Evolutionary conservation across 1,284 basidiomycete species (phyloP), one percentile per base, ranked within the genome.

Genomic region (Ceratobasidium papillatum): DNA sequence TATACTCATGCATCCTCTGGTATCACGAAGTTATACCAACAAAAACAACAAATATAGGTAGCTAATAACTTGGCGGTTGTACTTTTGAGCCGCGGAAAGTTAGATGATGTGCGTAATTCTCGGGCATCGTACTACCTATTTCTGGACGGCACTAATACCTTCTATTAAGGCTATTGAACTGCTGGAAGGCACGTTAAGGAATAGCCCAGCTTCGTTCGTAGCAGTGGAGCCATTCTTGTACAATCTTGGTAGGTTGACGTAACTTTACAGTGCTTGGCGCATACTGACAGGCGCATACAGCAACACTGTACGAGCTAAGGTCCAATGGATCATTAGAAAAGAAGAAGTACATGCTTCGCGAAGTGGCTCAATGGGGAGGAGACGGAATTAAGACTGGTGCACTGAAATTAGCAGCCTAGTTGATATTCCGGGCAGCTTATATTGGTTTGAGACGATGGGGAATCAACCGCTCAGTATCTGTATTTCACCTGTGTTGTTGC

Each of bases 351-450:
- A 83, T 94, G 36, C 83, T 94, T 47, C 78, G 92, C 30, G 89
- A 93, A 76, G 91, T 92, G 0, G 89, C 92, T 11, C 90, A 90
- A 80, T 94, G 91, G 91, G 90, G 90, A 74, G 93, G 92, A 1
- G 92, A 94, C 80, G 92, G 92, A 0, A 80, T 94, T 77, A 88
- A 86, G 77, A 88, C 89, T n/a, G 86, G 88, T n/a, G 92, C 91
- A 80, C 82, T 94, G 78, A 94, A 94, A 82, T 88, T 94, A 86
- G 89, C 92, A 34, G 84, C 88, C n/a, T 68, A 56, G 27, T 38
- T 7, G 11, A 11, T 34, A n/a, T n/a, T n/a, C n/a, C n/a, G n/a
- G n/a, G n/a, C n/a, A n/a, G n/a, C n/a, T n/a, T n/a, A n/a, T n/a
- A n/a, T n/a, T n/a, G 38, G 38, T 41, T 41, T 41, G 38, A 14